A percentile compares a stretch with the other conserved stretches of the same genome.
Evolutionary conservation across 768 basidiomycete genomes (phyloP).

Genomic region (Trametes cubensis): DNA sequence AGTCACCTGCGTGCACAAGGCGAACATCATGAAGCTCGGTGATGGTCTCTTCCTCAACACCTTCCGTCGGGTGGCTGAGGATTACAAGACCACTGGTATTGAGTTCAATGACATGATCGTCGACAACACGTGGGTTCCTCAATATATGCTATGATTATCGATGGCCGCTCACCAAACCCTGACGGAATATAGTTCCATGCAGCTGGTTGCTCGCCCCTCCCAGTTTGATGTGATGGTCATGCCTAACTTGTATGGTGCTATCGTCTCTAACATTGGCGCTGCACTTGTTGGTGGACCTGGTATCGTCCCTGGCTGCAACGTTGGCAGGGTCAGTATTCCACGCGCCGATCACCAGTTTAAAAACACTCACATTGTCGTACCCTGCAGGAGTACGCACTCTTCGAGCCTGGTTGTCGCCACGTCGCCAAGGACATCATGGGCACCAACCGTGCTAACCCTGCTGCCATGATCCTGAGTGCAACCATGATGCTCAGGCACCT

Average conservation of each 20-base stretch:
- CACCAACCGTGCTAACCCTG: conserved; percentile 93
- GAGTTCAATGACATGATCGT: conserved; percentile 98
- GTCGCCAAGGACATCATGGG: conserved; percentile 96
- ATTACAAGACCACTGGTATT: conserved; percentile 92
- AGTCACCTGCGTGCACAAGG: conserved; percentile 99
- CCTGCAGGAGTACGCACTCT: conserved; percentile 88
- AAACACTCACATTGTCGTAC: conserved; percentile 15
- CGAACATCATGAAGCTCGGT: conserved; percentile 99
- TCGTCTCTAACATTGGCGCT: conserved; percentile 97
- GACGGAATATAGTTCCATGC: conserved; percentile 75
- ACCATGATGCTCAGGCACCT: conserved; percentile 98
- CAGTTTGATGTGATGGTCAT: conserved; percentile 99
- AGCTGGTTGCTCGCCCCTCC: conserved; percentile 91
- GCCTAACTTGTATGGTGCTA: conserved; percentile 96
- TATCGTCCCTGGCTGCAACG: conserved; percentile 96
- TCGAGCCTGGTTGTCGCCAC: conserved; percentile 98
- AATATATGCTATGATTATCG: not conserved
- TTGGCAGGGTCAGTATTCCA: conserved; percentile 70
- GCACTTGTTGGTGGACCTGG: conserved; percentile 98
- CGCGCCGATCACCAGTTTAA: not conserved
- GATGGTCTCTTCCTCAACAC: conserved; percentile 99
- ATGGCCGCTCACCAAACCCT: conserved; percentile 7
- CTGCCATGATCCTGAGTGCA: conserved; percentile 95
- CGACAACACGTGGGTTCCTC: conserved; percentile 82
- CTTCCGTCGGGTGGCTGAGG: conserved; percentile 94